Evolutionary conservation across 805 yeast species (phyloP).

Genomic region (Komagataella mondaviorum): DNA sequence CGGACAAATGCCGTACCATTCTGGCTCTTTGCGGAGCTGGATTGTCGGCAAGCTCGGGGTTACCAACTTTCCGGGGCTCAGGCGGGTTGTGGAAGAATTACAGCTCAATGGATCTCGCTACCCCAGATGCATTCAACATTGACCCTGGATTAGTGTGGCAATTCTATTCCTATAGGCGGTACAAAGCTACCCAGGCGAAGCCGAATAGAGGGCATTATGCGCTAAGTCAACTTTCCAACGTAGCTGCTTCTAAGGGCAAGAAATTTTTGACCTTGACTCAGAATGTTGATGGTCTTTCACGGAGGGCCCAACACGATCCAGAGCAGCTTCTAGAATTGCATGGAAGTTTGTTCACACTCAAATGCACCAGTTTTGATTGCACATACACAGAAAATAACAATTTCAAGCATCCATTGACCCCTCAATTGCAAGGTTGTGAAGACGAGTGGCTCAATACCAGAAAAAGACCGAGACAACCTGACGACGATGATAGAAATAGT

Average conservation of each 20-base stretch:
- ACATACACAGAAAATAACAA: conserved; percentile 41
- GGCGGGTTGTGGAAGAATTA: conserved; percentile 70
- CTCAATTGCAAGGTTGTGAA: conserved; percentile 30
- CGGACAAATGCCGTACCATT: conserved; percentile 27
- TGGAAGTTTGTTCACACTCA: conserved; percentile 62
- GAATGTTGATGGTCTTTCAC: conserved; percentile 68
- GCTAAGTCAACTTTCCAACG: conserved; percentile 42
- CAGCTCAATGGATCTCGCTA: conserved; percentile 74
- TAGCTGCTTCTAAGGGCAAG: conserved; percentile 8
- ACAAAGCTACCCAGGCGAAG: conserved; percentile 44
- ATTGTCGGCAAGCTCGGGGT: conserved; percentile 62
- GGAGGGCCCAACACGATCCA: conserved; percentile 48
- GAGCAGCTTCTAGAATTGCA: conserved; percentile 54
- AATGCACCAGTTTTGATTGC: conserved; percentile 70
- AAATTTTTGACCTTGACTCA: conserved; percentile 62
- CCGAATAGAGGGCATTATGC: conserved; percentile 72
- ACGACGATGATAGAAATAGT: conserved; percentile 3
- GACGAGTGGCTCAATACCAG: conserved; percentile 16
- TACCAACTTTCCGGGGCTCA: conserved; percentile 59
- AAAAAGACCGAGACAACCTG: conserved; percentile 6
- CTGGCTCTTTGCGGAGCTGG: conserved; percentile 77
- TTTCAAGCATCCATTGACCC: conserved; percentile 44
- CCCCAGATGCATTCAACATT: conserved; percentile 77
- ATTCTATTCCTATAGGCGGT: conserved; percentile 62
- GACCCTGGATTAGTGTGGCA: conserved; percentile 91